Evolutionary conservation across 208 protist species (phyloP), one percentile per base, ranked within the genome.

Genomic region (Crithidia bombi): DNA sequence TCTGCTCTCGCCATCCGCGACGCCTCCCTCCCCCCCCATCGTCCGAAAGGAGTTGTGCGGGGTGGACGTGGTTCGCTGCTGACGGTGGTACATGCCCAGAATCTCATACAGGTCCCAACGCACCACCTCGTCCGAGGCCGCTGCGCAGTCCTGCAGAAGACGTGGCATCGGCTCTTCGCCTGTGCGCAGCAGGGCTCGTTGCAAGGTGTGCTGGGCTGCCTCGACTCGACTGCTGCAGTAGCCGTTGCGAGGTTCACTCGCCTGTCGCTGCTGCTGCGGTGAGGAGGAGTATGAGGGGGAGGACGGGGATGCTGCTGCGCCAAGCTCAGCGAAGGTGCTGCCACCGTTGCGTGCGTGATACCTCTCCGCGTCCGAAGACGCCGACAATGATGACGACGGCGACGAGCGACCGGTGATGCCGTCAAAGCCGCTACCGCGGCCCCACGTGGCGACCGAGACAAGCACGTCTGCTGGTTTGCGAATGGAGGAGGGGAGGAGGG

Each of bases 371-470:
- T n/a, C 2, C 7, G 54, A 59, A 7, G 54, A 3, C 5, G 15
- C 15, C 5, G 25, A 39, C 14, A 54, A 43, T 10, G 57, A 54
- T 23, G 50, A 2, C 17, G 46, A 58, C 6, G 58, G 12, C 26
- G 30, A 14, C 39, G 67, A 47, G 57, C 2, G 54, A 55, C 64
- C 69, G 46, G 69, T 64, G 59, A 75, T 75, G 62, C 61, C 69
- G 36, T 65, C 69, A 33, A 68, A 75, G 30, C 62, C 69, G 25
- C 62, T 69, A 54, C 59, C 69, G 39, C 62, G 69, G 32, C 69
- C 62, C 69, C 69, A 75, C 54, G 32, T 49, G n/a, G 69, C 43
- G 6, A 75, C 54, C 2, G 69, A 75, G 69, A 55, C 61, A 4
- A 75, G 39, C 25, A 75, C 69, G 38, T 75, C 69, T 1, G 44